phyloP scores from a whole-genome alignment of 1,284 basidiomycete species.

The Somion occarium region DNA sequence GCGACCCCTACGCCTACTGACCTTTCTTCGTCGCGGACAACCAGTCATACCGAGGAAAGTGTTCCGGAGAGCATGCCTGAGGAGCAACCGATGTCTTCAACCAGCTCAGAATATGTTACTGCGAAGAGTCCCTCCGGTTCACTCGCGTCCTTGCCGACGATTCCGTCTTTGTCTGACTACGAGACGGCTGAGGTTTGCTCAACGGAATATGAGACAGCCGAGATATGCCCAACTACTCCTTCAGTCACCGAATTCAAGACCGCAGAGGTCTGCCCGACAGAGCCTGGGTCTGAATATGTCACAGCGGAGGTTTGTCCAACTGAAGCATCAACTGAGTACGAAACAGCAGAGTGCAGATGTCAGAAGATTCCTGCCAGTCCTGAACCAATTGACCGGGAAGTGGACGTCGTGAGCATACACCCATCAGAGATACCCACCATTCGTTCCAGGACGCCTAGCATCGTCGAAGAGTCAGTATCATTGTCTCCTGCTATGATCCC shows the following conservation, averaged over 20 bases:
- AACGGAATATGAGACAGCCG: conserved; percentile 49
- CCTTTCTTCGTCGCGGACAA: conserved; percentile 8
- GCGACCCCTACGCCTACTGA: conserved; percentile 11
- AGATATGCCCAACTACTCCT: conserved; percentile 37
- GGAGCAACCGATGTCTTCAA: conserved; percentile 10
- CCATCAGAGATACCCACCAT: conserved; percentile 27
- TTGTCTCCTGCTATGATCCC: conserved; percentile 33
- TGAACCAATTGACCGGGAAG: conserved; percentile 3
- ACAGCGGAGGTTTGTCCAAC: conserved; percentile 47
- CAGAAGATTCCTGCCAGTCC: conserved; percentile 4
- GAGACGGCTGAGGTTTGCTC: conserved; percentile 44
- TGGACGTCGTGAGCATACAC: conserved; percentile 19
- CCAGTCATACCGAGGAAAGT: conserved; percentile 11
- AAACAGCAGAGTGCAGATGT: conserved; percentile 30
- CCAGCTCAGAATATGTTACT: conserved; percentile 22
- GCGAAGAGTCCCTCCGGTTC: conserved; percentile 39
- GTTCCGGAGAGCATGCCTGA: not conserved
- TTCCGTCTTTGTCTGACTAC: conserved; percentile 49
- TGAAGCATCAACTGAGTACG: conserved; percentile 33
- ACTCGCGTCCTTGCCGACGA: conserved; percentile 39
- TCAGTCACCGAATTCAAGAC: conserved; percentile 49
- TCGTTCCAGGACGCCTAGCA: conserved; percentile 15
- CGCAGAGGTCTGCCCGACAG: conserved; percentile 45
- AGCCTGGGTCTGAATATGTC: conserved; percentile 42
- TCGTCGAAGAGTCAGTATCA: not conserved